Evolutionary conservation across 441 rosid species (phyloP).

Genomic region (Erodium texanum): DNA sequence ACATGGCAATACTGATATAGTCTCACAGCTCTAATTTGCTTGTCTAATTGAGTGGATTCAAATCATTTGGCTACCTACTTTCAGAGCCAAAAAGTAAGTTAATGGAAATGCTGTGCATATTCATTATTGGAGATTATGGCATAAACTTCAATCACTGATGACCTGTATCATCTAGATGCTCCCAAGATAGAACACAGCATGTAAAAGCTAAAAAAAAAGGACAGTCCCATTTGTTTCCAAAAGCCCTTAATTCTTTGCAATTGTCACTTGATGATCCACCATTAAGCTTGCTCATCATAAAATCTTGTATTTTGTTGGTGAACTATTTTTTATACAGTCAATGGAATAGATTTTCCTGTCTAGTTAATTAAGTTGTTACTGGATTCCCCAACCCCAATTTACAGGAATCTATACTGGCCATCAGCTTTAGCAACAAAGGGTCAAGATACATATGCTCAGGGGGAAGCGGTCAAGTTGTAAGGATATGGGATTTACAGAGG

Average conservation of each 20-base stretch:
- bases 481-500: conserved; percentile 93
- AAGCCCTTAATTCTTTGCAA: not conserved
- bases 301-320: not conserved
- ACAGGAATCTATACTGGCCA: conserved; percentile 78
- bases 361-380: conserved; percentile 5
- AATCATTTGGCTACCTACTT: too few relatives aligned
- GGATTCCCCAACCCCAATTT: conserved; percentile 14
- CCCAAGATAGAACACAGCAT: not conserved
- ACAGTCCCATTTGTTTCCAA: not conserved
- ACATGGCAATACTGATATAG: too few relatives aligned
- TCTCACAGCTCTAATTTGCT: too few relatives aligned
- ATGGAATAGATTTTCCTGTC: conserved; percentile 9
- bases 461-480: conserved; percentile 79
- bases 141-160: not conserved
- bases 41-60: too few relatives aligned
- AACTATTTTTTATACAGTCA: not conserved
- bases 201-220: not conserved
- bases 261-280: not conserved
- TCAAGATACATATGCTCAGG: conserved; percentile 92
- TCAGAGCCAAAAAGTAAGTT: not conserved
- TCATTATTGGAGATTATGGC: not conserved
- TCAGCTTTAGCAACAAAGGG: conserved; percentile 79
- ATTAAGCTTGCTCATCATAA: not conserved
- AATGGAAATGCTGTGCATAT: not conserved
- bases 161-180: not conserved